phyloP scores from a whole-genome alignment of 2,329 filamentous ascomycete genomes.

The Endoconidiophora laricicola region DNA sequence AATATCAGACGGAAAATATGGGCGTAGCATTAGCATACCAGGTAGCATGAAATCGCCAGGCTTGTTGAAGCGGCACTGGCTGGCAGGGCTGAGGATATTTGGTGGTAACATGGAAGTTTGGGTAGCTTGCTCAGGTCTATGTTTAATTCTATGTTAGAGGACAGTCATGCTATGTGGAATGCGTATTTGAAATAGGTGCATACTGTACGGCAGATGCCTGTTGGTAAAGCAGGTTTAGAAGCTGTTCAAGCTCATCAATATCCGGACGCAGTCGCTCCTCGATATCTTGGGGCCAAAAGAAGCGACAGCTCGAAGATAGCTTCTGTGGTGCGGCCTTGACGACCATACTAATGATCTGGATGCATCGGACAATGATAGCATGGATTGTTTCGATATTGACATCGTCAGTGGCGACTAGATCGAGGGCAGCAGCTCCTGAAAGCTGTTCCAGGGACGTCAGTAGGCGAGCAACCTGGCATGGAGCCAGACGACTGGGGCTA shows the following conservation, averaged over 20 bases:
- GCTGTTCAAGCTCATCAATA: not conserved
- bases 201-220: conserved; percentile 1
- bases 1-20: no score
- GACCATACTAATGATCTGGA: conserved; percentile 1
- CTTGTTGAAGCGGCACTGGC: conserved; percentile 9
- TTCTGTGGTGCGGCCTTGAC: conserved; percentile 1
- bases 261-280: conserved; percentile 6
- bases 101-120: conserved; percentile 1
- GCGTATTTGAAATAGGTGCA: not conserved
- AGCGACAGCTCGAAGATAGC: conserved; percentile 5
- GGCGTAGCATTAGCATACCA: conserved; percentile 4
- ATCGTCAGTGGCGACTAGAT: conserved; percentile 2
- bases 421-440: conserved; percentile 3
- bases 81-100: conserved; percentile 2
- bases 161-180: not conserved
- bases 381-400: conserved; percentile 2
- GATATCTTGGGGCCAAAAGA: conserved; percentile 9
- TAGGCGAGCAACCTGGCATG: conserved; percentile 9
- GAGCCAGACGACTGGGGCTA: conserved; percentile 6
- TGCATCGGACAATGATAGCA: conserved; percentile 4
- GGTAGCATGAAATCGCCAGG: conserved; percentile 11
- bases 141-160: not conserved
- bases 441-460: conserved; percentile 6
- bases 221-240: conserved; percentile 3
- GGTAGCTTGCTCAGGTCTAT: not conserved